Evolutionary conservation across 768 basidiomycete genomes (phyloP), one percentile per base, ranked within the genome.

Genomic region (Lactarius sp.): DNA sequence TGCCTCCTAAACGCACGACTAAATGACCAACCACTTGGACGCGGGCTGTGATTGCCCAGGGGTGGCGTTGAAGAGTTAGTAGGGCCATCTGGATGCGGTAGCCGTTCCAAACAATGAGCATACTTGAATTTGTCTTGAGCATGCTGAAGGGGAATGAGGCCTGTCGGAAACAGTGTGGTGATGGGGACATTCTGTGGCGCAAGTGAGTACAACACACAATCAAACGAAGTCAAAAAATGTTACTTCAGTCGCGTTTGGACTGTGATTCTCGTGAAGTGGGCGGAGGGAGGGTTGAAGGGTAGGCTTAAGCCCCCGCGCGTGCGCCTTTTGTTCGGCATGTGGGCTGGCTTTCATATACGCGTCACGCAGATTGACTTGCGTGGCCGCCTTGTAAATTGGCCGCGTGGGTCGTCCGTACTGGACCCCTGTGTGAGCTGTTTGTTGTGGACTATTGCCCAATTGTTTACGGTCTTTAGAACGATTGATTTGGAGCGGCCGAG

Each of bases 41-140:
- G 52, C 9, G 20, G 57, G 47, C 52, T 41, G 36, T 20, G 51
- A 47, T 63, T 47, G 0, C 37, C 52, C n/a, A 27, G 8, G 14
- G 62, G n/a, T 39, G 52, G 27, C 3, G 56, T 27, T 4, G 62
- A 31, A 16, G 56, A 8, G 22, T 47, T 39, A 14, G 46, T n/a
- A 18, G 31, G 8, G 50, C 50, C 37, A 16, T 27, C 31, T 20
- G 18, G 37, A 47, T 27, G 20, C 18, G 62, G 58, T 34, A 64
- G 37, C 41, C 31, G 57, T 13, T 65, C 64, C 49, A 65, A 53
- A 46, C 64, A 65, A 37, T 65, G 64, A 6, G 64, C 64, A 56
- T 65, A 54, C 34, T 51, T 65, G 34, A 65, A 65, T 52, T 65
- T 65, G 42, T 65, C 53, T 46, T 37, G 34, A 7, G 64, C 64